Conservation (phyloP, 768 basidiomycete genomes). For the Psilocybe subaeruginosa region DNA sequence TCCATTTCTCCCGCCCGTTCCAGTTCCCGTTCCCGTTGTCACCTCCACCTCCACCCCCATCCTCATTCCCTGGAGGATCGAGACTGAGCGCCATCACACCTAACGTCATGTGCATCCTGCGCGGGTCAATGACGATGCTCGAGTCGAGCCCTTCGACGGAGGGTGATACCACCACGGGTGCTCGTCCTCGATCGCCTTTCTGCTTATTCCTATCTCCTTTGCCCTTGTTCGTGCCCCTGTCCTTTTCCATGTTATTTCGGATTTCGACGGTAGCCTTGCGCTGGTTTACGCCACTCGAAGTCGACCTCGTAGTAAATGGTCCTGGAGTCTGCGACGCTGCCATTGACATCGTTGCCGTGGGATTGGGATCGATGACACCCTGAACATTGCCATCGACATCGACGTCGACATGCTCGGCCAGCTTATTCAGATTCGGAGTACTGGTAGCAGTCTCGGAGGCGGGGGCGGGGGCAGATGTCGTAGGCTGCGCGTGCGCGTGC, state of each 20-base stretch:
- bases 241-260: too few species aligned
- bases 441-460: too few species aligned
- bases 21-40: background rate
- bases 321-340: too few species aligned
- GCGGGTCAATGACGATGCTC: constrained; percentile 58
- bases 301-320: too few species aligned
- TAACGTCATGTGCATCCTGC: constrained; percentile 72
- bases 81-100: constrained; percentile 74
- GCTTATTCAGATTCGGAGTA: too few species aligned
- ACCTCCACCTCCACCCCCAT: background rate
- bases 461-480: background rate
- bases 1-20: too few species aligned
- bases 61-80: constrained; percentile 20
- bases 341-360: too few species aligned
- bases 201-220: background rate
- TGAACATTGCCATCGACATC: too few species aligned
- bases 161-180: constrained; percentile 14
- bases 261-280: too few species aligned
- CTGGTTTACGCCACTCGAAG: too few species aligned
- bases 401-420: too few species aligned
- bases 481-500: background rate
- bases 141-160: constrained; percentile 57
- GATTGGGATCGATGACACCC: too few species aligned
- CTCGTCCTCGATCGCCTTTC: background rate
- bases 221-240: background rate